A percentile compares a stretch with the other conserved stretches of the same genome.
Evolutionary conservation across 352 stramenopile species (phyloP).

Genomic region (Phytophthora foliorum): DNA sequence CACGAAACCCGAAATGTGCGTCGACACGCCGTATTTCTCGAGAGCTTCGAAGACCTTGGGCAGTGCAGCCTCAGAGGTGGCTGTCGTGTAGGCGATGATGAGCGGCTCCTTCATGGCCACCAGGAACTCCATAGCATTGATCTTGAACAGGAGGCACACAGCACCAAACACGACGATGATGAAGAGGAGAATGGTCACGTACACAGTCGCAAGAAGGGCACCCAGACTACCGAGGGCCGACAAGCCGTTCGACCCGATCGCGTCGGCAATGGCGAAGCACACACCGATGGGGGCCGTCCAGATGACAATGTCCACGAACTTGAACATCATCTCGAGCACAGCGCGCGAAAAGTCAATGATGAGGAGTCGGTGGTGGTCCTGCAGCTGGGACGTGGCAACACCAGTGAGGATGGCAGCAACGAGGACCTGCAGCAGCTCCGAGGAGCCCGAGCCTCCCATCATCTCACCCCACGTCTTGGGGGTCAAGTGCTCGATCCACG

Average conservation of each 20-base stretch:
- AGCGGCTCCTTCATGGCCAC: slow-evolving; percentile 59
- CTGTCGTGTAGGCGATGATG: slow-evolving; percentile 67
- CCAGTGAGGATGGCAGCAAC: slow-evolving; percentile 58
- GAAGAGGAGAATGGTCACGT: slow-evolving; percentile 60
- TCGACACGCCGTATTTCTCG: slow-evolving; percentile 59
- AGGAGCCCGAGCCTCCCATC: slow-evolving; percentile 66
- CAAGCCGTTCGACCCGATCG: slow-evolving; percentile 61
- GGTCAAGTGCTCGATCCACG: slow-evolving; percentile 68
- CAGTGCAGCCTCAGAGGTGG: slow-evolving; percentile 60
- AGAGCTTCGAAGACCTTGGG: slow-evolving; percentile 69
- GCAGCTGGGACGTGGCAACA: slow-evolving; percentile 44
- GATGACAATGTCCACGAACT: slow-evolving; percentile 75
- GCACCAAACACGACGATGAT: slow-evolving; percentile 56
- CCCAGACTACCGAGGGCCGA: slow-evolving; percentile 47
- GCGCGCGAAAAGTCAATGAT: slow-evolving; percentile 56
- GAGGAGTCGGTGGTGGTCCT: slow-evolving; percentile 46
- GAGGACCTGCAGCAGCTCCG: slow-evolving; percentile 67
- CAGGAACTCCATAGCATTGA: slow-evolving; percentile 56
- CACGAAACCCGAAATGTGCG: slow-evolving; percentile 63
- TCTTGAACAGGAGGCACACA: slow-evolving; percentile 58
- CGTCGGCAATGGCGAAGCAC: slow-evolving; percentile 63
- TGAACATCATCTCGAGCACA: slow-evolving; percentile 77
- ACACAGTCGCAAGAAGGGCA: slow-evolving; percentile 53
- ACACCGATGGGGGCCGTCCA: slow-evolving; percentile 69
- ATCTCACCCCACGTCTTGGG: slow-evolving; percentile 79